Conservation (phyloP, 139 green algal genomes). For the Chlorella sp. region DNA sequence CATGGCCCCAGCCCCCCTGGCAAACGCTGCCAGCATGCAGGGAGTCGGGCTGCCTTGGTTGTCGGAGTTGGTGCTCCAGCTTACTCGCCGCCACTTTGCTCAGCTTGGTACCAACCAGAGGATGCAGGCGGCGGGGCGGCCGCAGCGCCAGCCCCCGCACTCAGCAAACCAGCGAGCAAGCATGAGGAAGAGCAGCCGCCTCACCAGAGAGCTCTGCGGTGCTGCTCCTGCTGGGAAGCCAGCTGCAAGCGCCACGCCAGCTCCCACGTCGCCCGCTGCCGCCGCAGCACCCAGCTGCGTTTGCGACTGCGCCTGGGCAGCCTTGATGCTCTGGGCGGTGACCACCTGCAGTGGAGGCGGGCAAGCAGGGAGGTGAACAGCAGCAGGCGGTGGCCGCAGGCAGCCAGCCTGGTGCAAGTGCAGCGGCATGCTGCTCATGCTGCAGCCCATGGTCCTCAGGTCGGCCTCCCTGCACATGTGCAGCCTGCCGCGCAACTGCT, state of each 20-base stretch:
- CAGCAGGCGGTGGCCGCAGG: too few species aligned
- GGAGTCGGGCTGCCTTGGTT: too few species aligned
- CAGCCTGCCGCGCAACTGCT: too few species aligned
- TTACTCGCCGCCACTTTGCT: too few species aligned
- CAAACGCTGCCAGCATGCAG: background rate
- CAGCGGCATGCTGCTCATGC: too few species aligned
- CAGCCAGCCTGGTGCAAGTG: too few species aligned
- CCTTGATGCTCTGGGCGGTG: conserved; percentile 3
- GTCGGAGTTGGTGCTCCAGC: too few species aligned
- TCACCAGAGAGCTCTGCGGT: conserved; percentile 27
- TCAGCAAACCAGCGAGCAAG: too few species aligned
- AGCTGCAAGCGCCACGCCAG: background rate
- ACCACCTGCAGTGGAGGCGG: background rate
- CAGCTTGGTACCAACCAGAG: background rate
- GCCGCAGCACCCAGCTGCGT: background rate
- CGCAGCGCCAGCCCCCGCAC: background rate
- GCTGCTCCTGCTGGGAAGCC: conserved; percentile 1
- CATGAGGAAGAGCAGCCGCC: background rate
- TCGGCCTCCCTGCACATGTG: too few species aligned
- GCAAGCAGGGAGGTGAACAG: background rate
- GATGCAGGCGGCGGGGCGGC: background rate
- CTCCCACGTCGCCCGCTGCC: background rate
- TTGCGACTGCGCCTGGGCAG: background rate
- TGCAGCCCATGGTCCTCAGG: too few species aligned
- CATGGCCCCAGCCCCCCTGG: background rate